Base-by-base conservation (phyloP, 1,139 yeast genomes). In the Candida tropicalis region DNA sequence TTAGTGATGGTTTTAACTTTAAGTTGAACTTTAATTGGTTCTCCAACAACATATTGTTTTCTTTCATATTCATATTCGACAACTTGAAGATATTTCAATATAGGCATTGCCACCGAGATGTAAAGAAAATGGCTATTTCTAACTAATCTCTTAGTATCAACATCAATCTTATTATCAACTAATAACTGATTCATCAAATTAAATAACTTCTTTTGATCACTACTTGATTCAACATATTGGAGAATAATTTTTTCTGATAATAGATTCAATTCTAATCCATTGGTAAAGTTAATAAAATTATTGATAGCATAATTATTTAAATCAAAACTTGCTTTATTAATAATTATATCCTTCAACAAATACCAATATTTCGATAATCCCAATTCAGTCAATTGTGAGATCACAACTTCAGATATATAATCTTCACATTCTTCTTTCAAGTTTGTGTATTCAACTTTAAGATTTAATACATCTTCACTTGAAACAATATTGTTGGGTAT, bases 21-120 rank as follows among this genome's bases (percentile, higher is more conserved):
- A 17, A 87, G 59, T 3, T 56, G 60, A 3, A 75, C 69, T 0
- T 62, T 53, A 17, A 87, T 77, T 0, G 87, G 81, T 40, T 80
- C 83, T 1, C 95, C 95, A 1, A 87, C 82, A 8, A 74, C 59
- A 49, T 73, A 82, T 40, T 73, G 77, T 20, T 63, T 60, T 37
- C 60, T 62, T 2, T 68, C 67, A 44, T 68, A 73, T 1, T 66
- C 56, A 44, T 77, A 70, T 49, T 76, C 79, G 9, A 77, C 73
- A 3, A 70, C 60, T 45, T 81, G 85, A 17, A 82, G 65, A 31
- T 73, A 67, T 46, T 77, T 73, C 18, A 80, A 66, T 3, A 65
- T 55, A 0, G 87, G 87, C 16, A 81, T 63, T 0, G 79, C 72
- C 2, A 82, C 87, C 8, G 71, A 58, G 38, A 82, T 81, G 20